Conservation (phyloP, 2,329 filamentous ascomycete genomes). For the Penicillium sp. region DNA sequence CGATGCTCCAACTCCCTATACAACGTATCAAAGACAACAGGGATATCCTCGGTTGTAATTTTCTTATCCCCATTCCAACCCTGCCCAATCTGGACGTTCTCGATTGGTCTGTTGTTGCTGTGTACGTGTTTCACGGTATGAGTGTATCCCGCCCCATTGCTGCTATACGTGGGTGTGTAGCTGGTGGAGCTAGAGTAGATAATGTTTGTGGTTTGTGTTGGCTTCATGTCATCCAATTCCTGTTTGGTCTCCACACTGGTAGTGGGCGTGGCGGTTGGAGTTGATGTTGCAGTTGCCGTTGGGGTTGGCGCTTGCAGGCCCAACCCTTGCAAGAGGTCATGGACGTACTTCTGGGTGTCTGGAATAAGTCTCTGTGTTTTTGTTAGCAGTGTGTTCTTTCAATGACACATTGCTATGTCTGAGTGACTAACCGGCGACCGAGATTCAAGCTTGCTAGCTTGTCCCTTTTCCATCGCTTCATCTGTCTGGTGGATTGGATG, state of each 20-base stretch:
- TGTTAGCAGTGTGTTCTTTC: conserved; percentile 1
- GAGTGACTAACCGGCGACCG: conserved; percentile 20
- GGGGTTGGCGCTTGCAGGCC: conserved; percentile 14
- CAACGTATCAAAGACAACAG: conserved; percentile 21
- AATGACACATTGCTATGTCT: not conserved
- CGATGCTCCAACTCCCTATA: conserved; percentile 18
- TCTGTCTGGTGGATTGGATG: conserved; percentile 13
- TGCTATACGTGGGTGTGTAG: not conserved
- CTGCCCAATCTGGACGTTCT: conserved; percentile 19
- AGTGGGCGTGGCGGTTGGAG: conserved; percentile 5
- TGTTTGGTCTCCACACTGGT: not conserved
- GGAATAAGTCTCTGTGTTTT: conserved; percentile 25
- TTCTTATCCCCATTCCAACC: conserved; percentile 14
- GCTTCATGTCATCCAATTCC: not conserved
- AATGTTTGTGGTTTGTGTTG: conserved; percentile 10
- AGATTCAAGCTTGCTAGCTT: conserved; percentile 7
- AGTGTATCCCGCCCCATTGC: conserved; percentile 8
- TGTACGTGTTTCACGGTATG: conserved; percentile 14
- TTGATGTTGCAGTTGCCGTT: conserved; percentile 12
- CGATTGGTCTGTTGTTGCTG: conserved; percentile 6
- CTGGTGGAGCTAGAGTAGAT: not conserved
- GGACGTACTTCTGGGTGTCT: conserved; percentile 18
- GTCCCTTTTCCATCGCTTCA: not conserved
- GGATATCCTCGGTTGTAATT: conserved; percentile 18
- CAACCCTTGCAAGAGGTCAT: conserved; percentile 17